A percentile compares a stretch with the other conserved stretches of the same genome.
These are phyloP conservation scores for Aspergillus ochraceus DNA, from an alignment of 2,329 filamentous ascomycete species.

Conservation along the genomic window DNA sequence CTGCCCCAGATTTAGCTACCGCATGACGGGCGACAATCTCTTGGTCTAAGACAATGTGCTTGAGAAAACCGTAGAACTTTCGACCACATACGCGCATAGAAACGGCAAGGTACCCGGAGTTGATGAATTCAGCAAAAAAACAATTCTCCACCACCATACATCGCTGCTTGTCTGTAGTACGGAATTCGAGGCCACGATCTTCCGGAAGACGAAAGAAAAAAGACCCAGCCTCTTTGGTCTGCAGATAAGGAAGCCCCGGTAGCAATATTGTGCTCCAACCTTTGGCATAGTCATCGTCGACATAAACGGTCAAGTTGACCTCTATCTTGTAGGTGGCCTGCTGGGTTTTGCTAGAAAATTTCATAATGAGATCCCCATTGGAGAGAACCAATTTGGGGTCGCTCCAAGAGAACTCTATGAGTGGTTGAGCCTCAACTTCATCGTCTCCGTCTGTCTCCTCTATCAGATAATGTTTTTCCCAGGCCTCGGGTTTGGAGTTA, in stretches of 20 bases:
- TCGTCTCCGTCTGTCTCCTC: not conserved
- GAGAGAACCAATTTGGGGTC: not conserved
- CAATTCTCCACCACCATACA: slow-evolving; percentile 29
- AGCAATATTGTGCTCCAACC: slow-evolving; percentile 31
- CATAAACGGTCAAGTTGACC: not conserved
- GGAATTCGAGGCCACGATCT: slow-evolving; percentile 29
- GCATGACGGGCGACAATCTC: slow-evolving; percentile 15
- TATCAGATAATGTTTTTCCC: not conserved
- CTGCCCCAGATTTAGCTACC: not conserved
- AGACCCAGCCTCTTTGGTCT: slow-evolving; percentile 24
- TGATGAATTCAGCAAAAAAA: slow-evolving; percentile 30
- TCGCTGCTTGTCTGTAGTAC: slow-evolving; percentile 26
- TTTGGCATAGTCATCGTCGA: not conserved
- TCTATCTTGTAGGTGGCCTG: not conserved
- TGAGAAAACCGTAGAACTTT: slow-evolving; percentile 30
- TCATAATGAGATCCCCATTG: not conserved
- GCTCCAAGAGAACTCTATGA: not conserved
- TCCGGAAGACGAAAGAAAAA: slow-evolving; percentile 30
- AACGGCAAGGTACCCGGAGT: slow-evolving; percentile 23
- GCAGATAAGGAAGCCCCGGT: slow-evolving; percentile 30
- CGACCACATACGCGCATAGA: slow-evolving; percentile 28
- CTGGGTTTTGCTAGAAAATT: not conserved
- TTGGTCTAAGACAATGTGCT: slow-evolving; percentile 30
- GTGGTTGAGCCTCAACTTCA: not conserved
- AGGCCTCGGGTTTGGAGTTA: not conserved